Evolutionary conservation across 2,329 filamentous ascomycete genomes (phyloP).

Genomic region (Colletotrichum sp.): DNA sequence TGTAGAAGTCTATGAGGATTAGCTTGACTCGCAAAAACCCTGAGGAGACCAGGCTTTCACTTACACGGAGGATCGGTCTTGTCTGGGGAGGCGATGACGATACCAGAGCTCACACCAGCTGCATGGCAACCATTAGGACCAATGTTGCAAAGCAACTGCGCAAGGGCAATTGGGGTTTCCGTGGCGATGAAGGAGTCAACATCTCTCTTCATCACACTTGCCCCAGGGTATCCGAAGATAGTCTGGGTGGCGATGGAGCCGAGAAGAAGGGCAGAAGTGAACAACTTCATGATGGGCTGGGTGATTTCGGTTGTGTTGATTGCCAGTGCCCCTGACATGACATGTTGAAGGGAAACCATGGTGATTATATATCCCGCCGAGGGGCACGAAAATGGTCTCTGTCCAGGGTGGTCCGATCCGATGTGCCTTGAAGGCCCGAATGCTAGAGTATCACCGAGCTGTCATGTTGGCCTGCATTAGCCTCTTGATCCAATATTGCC

Average conservation of each 20-base stretch:
- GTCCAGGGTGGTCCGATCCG: background rate
- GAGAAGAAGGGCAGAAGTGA: constrained; percentile 55
- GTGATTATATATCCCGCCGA: constrained; percentile 7
- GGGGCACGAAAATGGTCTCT: background rate
- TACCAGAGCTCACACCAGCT: constrained; percentile 50
- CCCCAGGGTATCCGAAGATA: constrained; percentile 52
- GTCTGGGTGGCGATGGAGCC: constrained; percentile 57
- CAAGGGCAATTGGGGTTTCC: constrained; percentile 56
- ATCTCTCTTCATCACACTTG: constrained; percentile 47
- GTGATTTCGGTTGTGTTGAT: constrained; percentile 20
- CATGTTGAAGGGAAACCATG: constrained; percentile 18
- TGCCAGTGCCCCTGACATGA: constrained; percentile 9
- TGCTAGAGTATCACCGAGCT: constrained; percentile 17
- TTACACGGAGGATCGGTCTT: constrained; percentile 60
- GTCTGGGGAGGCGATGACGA: constrained; percentile 64
- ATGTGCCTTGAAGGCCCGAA: constrained; percentile 21
- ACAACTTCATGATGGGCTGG: constrained; percentile 53
- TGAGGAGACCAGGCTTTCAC: constrained; percentile 19
- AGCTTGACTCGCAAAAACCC: background rate
- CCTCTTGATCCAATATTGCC: background rate
- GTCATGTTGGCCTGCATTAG: constrained; percentile 16
- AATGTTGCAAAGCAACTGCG: constrained; percentile 63
- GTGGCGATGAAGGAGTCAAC: constrained; percentile 59
- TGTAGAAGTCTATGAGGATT: constrained; percentile 68
- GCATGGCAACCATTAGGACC: constrained; percentile 58